Conservation (phyloP, 441 rosid genomes). For the Euphorbia celastroides region DNA sequence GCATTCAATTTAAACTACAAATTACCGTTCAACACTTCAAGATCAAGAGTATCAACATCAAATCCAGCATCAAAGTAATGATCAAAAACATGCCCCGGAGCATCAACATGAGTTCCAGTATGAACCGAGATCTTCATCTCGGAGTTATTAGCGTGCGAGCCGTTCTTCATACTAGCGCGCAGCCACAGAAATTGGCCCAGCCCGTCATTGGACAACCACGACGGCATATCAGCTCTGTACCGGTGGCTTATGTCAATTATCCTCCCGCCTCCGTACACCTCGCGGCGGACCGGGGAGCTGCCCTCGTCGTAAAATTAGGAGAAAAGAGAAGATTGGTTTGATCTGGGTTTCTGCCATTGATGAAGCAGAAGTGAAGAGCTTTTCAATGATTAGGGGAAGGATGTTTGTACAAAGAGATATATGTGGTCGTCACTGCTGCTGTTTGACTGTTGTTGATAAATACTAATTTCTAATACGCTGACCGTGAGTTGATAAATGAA, state of each 20-base stretch:
- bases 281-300: conserved; percentile 41
- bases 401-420: too few species aligned
- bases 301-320: conserved; percentile 13
- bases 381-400: not conserved
- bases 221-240: conserved; percentile 29
- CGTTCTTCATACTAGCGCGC: conserved; percentile 47
- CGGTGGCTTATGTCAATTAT: conserved; percentile 48
- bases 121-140: conserved; percentile 41
- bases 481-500: too few species aligned
- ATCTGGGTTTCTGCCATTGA: not conserved
- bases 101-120: conserved; percentile 60
- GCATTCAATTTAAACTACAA: not conserved
- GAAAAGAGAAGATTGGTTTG: not conserved
- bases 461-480: too few species aligned
- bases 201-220: conserved; percentile 31
- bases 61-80: conserved; percentile 53
- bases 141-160: conserved; percentile 36
- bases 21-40: conserved; percentile 34
- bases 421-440: too few species aligned
- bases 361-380: not conserved
- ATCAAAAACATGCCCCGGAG: conserved; percentile 52
- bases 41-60: conserved; percentile 53
- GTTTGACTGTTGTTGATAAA: too few species aligned
- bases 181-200: conserved; percentile 46
- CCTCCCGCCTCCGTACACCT: conserved; percentile 32